These are phyloP conservation scores for Trametes hirsuta DNA, from an alignment of 1,284 basidiomycete genomes.

Conservation along the genomic window DNA sequence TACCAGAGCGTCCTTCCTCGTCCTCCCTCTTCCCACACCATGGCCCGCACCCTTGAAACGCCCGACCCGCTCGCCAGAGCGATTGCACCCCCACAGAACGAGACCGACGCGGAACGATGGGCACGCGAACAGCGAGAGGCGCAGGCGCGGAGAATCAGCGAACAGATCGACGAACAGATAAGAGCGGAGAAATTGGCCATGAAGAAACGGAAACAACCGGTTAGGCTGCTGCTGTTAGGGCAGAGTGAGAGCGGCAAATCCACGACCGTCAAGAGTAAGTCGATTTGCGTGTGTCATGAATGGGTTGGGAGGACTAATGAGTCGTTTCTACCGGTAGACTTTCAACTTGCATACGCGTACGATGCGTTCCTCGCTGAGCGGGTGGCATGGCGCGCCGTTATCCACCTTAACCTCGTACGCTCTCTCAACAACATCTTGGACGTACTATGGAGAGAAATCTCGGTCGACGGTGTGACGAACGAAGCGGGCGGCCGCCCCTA, in stretches of 20 bases:
- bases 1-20: not conserved
- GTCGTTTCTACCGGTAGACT: slow-evolving; percentile 34
- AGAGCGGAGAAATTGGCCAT: slow-evolving; percentile 53
- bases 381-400: slow-evolving; percentile 61
- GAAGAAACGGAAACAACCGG: slow-evolving; percentile 55
- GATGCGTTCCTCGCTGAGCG: slow-evolving; percentile 58
- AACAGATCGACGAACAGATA: slow-evolving; percentile 71
- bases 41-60: slow-evolving; percentile 23
- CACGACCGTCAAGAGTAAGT: slow-evolving; percentile 67
- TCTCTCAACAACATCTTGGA: slow-evolving; percentile 59
- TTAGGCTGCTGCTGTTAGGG: slow-evolving; percentile 64
- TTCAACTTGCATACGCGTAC: slow-evolving; percentile 44
- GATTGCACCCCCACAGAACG: slow-evolving; percentile 60
- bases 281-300: not conserved
- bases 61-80: slow-evolving; percentile 60
- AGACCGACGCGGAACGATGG: slow-evolving; percentile 54
- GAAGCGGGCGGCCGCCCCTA: slow-evolving; percentile 1
- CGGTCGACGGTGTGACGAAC: slow-evolving; percentile 11
- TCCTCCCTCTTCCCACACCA: slow-evolving; percentile 8
- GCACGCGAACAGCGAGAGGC: slow-evolving; percentile 58
- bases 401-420: slow-evolving; percentile 67
- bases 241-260: slow-evolving; percentile 49
- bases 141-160: slow-evolving; percentile 60
- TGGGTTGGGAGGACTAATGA: not conserved
- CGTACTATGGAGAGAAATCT: slow-evolving; percentile 45